A percentile compares a stretch with the other conserved stretches of the same genome.
Evolutionary conservation across 176 grass and related monocot genomes (phyloP).

Genomic region (Rhynchospora tenuis): DNA sequence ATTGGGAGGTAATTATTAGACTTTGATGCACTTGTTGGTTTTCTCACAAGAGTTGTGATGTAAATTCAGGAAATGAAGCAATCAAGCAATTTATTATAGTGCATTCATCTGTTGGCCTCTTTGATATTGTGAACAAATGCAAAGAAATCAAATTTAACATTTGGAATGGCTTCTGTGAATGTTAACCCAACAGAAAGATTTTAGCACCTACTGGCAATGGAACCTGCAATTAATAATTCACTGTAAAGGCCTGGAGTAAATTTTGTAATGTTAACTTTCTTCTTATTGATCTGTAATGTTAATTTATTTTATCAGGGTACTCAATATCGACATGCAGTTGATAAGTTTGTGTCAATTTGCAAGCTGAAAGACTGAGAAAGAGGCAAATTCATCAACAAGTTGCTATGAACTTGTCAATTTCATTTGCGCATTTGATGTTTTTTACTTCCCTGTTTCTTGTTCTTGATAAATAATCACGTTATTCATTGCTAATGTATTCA

Average conservation of each 20-base stretch:
- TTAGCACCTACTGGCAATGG: not conserved
- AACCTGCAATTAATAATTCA: not conserved
- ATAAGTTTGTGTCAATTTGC: constrained; percentile 78
- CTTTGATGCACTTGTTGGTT: constrained; percentile 4
- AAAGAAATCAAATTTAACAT: not conserved
- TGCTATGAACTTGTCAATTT: not conserved
- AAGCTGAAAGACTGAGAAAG: constrained; percentile 69
- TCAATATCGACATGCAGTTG: constrained; percentile 89
- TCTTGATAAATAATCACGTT: not conserved
- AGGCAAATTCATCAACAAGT: not conserved
- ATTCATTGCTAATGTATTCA: not conserved
- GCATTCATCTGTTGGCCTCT: not conserved
- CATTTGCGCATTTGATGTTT: not conserved
- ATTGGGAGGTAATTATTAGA: constrained; percentile 88
- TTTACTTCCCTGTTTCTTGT: not conserved
- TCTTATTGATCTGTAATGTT: not conserved
- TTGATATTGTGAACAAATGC: not conserved
- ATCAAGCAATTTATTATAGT: not conserved
- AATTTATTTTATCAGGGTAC: constrained; percentile 50
- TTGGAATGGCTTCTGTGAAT: not conserved
- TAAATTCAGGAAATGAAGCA: no score
- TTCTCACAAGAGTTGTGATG: not conserved
- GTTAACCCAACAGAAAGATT: not conserved
- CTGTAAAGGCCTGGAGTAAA: not conserved
- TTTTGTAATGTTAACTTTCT: not conserved